Base-by-base conservation (phyloP, 192 early-diverging fungal genomes). In the Coemansia sp. region DNA sequence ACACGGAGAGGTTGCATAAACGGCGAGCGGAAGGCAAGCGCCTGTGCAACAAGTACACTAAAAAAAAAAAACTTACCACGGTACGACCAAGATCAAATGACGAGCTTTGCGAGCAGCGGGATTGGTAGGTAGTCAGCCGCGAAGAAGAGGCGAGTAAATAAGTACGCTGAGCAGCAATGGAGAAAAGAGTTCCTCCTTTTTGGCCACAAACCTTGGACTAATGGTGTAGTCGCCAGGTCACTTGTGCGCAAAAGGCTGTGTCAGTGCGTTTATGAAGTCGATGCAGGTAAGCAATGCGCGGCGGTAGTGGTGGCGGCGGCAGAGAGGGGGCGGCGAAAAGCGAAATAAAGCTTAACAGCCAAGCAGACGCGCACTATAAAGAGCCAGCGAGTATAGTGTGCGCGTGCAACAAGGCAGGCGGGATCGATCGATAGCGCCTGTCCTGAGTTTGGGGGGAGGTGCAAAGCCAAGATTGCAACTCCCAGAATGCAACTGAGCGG, bases 351-450 rank as follows among this genome's bases (percentile, higher is more conserved):
- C 32, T 30, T n/a, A 40, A 27, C 52, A 29, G 53, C 64, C 58
- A 59, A 24, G 37, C 58, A 59, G 58, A 22, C 34, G 39, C 20
- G 62, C 71, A 73, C 76, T 79, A 73, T 76, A 60, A 68, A 58
- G 59, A 41, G 52, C 70, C 64, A 72, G 70, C 69, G 39, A 65
- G 69, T 74, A 80, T 80, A 80, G 77, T 80, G 77, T 64, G 58
- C 58, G 53, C 29, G 53, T 56, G 53, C 58, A 16, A 59, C 37
- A 24, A 39, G 34, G 35, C 34, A 38, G 58, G 35, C 34, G 20
- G n/a, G 58, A 59, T 59, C 58, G 58, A 59, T 59, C 58, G 58
- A 16, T 39, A 4, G 22, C 58, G 53, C 29, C 53, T 56, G 53
- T 56, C 53, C 16, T 15, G 53, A 15, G 29, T 56, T 56, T 56